Evolutionary conservation across 1,284 basidiomycete genomes (phyloP), one percentile per base, ranked within the genome.

Genomic region (Trichosporon ovoides): DNA sequence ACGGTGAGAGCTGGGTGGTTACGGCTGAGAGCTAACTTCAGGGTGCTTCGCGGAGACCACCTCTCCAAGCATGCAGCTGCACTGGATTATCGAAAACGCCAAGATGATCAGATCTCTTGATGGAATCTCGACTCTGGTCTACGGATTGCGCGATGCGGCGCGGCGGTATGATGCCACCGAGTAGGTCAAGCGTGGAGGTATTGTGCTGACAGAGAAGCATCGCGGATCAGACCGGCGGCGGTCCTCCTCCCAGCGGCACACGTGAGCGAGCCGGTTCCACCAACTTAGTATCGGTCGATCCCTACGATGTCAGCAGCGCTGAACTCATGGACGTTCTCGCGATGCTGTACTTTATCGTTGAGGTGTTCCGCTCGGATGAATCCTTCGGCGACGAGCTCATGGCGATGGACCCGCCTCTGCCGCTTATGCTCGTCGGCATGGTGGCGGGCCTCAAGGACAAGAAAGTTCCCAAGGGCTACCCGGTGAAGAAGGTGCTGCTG

Each of bases 71-170:
- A 87, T 96, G 73, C 96, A 99, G 74, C 78, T 98, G 46, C 89
- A 94, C 65, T 95, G 93, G 88, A 89, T 98, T 66, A 88, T 91
- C 61, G 88, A 95, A 75, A 98, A 98, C 71, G 90, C 90, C 69
- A 90, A 89, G 71, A 82, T 89, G 34, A 87, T 98, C 2, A 83
- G 93, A 56, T 81, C 83, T 22, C 87, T 88, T 0, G 92, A 96
- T 71, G 95, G 94, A 16, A 78, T 97, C 12, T 86, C 84, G 65
- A 84, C 83, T 56, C 87, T 97, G 34, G 84, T 95, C 19, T 86
- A 89, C 67, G 91, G 91, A 10, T 83, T 96, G 77, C 93, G 92
- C 75, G 88, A 92, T 59, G 91, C 93, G 1, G 87, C 87, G 60
- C 85, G 86, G 53, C 90, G 94, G 69, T 93, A 97, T 70, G 70